A percentile compares a stretch with the other conserved stretches of the same genome.
Conservation (phyloP, 352 stramenopile genomes). For the Globisporangium canariense region DNA sequence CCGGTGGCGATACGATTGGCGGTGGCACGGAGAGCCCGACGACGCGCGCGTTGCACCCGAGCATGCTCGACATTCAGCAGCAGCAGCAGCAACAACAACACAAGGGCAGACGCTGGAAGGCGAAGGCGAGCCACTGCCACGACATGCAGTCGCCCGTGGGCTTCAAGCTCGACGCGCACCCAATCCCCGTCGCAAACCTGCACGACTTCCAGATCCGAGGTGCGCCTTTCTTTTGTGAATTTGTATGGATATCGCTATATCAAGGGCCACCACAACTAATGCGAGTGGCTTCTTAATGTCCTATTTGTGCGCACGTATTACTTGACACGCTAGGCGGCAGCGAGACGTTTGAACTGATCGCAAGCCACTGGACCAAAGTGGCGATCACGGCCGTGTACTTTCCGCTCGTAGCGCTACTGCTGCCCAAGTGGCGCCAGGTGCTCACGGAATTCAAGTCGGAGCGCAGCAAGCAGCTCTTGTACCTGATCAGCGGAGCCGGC, state of each 20-base stretch:
- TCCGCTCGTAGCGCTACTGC: constrained; percentile 91
- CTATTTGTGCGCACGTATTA: not conserved
- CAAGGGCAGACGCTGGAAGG: constrained; percentile 46
- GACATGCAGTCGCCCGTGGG: constrained; percentile 75
- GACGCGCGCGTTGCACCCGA: constrained; percentile 63
- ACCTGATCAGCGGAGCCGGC: constrained; percentile 95
- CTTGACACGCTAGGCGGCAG: constrained; percentile 25
- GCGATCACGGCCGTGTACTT: constrained; percentile 92
- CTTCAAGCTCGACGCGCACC: constrained; percentile 59
- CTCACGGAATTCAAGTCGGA: constrained; percentile 77
- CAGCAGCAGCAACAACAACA: not conserved
- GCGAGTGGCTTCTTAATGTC: not conserved
- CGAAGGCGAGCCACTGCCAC: constrained; percentile 37
- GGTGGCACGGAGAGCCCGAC: constrained; percentile 34
- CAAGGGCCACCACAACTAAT: not conserved
- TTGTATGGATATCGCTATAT: not conserved
- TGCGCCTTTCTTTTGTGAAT: constrained; percentile 1
- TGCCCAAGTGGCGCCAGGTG: constrained; percentile 92
- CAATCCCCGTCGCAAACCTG: constrained; percentile 51
- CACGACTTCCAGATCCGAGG: constrained; percentile 65
- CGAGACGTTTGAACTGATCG: constrained; percentile 56
- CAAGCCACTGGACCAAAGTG: constrained; percentile 61
- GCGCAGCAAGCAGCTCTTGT: constrained; percentile 89
- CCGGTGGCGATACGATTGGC: not conserved
- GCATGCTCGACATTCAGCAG: constrained; percentile 53